These are phyloP conservation scores for Rhodotorula graminis DNA, from an alignment of 768 basidiomycete genomes.

Conservation along the genomic window DNA sequence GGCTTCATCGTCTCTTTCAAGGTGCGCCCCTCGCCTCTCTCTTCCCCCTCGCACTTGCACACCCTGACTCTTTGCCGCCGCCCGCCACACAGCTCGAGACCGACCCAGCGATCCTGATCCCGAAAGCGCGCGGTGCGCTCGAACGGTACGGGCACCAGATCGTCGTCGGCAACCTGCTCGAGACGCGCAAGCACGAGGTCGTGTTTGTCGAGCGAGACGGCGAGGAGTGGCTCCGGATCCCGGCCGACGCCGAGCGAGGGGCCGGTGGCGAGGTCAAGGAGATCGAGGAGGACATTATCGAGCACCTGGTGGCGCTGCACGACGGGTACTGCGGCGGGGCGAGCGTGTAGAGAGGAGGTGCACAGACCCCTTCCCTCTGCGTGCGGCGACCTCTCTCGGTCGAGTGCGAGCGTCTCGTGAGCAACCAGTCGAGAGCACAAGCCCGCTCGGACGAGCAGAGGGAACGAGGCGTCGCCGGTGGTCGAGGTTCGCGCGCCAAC, in stretches of 20 bases:
- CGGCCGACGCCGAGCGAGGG: constrained; percentile 26
- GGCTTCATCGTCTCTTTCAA: constrained; percentile 97
- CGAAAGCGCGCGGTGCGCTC: constrained; percentile 81
- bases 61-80: no score
- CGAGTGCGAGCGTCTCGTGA: no score
- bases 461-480: no score
- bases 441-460: no score
- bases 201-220: constrained; percentile 61
- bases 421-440: no score
- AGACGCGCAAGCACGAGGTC: constrained; percentile 83
- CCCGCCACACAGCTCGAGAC: constrained; percentile 74
- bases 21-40: constrained; percentile 51
- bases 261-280: constrained; percentile 57
- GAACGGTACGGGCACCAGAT: constrained; percentile 95
- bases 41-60: no score
- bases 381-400: no score
- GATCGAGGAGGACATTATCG: constrained; percentile 88
- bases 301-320: constrained; percentile 70
- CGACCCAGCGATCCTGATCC: constrained; percentile 71
- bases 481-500: no score
- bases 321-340: constrained; percentile 35
- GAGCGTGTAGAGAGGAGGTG: not conserved
- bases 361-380: not conserved
- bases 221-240: constrained; percentile 41
- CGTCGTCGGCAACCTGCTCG: constrained; percentile 93